Evolutionary conservation across 768 basidiomycete species (phyloP), one percentile per base, ranked within the genome.

Genomic region (Lactarius vividus): DNA sequence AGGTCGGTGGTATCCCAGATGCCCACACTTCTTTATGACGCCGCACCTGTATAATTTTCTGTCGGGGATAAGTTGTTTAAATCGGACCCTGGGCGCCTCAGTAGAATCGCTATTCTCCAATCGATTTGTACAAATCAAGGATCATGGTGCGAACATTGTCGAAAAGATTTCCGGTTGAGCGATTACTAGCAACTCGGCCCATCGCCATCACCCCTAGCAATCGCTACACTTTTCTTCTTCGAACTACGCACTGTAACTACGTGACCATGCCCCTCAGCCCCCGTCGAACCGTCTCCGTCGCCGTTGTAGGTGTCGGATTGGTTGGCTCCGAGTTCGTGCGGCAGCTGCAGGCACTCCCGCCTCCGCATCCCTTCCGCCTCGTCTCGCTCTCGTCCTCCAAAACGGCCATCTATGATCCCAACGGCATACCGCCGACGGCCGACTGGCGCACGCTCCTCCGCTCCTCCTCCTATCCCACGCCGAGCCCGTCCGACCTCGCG

Each of bases 231-330:
- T 49, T 13, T 10, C 40, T 35, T 10, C 18, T 59, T 52, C 57
- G 33, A 57, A 37, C 44, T 13, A 26, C 44, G 1, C 16, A 35
- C 18, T 29, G 9, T 26, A n/a, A 26, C 44, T 29, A n/a, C 31
- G n/a, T 16, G 29, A 52, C 59, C 26, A 68, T 61, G 65, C 55
- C 65, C 18, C 40, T 42, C 52, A 42, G 39, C 4, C 8, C 16
- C 33, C 64, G 69, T 2, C 70, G 64, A 40, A 65, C 66, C 75
- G 79, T 77, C 61, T 69, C 75, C 13, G 86, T 98, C 61, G 93
- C 93, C 53, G 82, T 97, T 69, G 82, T 98, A 62, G 97, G 97
- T 64, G 84, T 94, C 37, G 97, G 97, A 3, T 90, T 96, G 60
- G 97, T 99, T 29, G 97, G 97, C 33, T 81, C 85, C 46, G 92